Evolutionary conservation across 257 asterid species (phyloP).

Genomic region (Przewalskia tangutica): DNA sequence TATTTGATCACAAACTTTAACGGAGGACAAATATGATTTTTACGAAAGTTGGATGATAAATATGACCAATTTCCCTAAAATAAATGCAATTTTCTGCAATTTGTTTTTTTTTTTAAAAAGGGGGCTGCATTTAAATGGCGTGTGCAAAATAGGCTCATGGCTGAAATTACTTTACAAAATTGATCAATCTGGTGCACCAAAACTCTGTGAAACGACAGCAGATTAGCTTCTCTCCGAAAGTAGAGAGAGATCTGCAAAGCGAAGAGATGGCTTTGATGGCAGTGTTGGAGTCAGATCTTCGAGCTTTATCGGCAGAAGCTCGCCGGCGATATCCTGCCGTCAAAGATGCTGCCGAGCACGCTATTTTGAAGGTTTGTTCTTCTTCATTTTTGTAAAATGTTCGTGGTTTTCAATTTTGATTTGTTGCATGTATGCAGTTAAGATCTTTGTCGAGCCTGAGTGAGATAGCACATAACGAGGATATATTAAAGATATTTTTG

Average conservation of each 20-base stretch:
- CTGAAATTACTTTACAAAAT: too few species aligned
- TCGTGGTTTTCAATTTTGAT: neutral
- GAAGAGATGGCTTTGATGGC: conserved; percentile 76
- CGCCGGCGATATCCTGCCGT: conserved; percentile 97
- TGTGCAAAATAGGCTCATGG: too few species aligned
- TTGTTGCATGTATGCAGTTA: conserved; percentile 43
- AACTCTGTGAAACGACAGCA: neutral
- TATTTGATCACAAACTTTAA: too few species aligned
- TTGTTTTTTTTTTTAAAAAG: too few species aligned
- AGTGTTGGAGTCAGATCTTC: conserved; percentile 92
- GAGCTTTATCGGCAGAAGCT: conserved; percentile 94
- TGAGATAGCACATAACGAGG: conserved; percentile 84
- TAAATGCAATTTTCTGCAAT: too few species aligned
- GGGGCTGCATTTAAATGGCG: too few species aligned
- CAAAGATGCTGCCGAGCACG: conserved; percentile 98
- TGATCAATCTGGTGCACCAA: neutral
- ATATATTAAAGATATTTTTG: conserved; percentile 72
- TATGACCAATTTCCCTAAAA: too few species aligned
- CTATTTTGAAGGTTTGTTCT: conserved; percentile 64
- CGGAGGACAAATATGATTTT: too few species aligned
- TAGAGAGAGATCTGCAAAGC: neutral
- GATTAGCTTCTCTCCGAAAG: neutral
- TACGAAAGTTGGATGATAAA: too few species aligned
- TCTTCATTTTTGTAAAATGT: neutral
- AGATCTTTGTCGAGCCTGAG: conserved; percentile 72